Evolutionary conservation across 371 early-diverging fungal species (phyloP), one percentile per base, ranked within the genome.

Genomic region (Mortierella sp.): DNA sequence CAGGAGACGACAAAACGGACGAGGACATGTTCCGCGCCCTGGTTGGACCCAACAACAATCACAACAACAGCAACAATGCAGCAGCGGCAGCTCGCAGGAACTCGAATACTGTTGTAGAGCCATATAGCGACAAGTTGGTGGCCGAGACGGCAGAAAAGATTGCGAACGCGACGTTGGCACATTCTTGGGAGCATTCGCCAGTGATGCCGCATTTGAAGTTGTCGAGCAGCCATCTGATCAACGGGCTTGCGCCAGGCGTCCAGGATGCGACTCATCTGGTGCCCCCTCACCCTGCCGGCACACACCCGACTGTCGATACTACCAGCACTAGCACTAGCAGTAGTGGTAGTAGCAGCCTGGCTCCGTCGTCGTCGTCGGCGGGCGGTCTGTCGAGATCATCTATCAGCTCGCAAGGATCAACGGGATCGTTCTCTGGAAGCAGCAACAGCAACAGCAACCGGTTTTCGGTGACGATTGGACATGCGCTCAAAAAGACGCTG

Each of bases 1-100:
- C 95, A 26, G 98, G 99, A 22, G 98, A 99, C 81, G 98, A 98
- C 84, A 92, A 94, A 84, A 98, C 99, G 2, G 99, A 99, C 80
- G 98, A 98, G 82, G 99, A 98, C 80, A 98, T 99, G 98, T 95
- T 95, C 86, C 90, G 93, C 29, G 92, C 90, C 0, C 76, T 95
- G 58, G 89, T 87, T 55, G 90, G 90, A 72, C 71, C 86, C 43
- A 73, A 52, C 24, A 67, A 71, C 34, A 26, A 58, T 16, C 53
- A 66, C 1, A 26, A 26, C 50, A 71, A 52, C 61, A 44, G 7
- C 55, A 55, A 29, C 63, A 50, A 37, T 39, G 37, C 68, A 19
- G 37, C 7, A 24, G 61, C 65, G 24, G 52, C 69, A 61, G 39
- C 39, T 48, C 24, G 31, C 44, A 10, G 55, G n/a, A 34, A 29